A percentile compares a stretch with the other conserved stretches of the same genome.
Evolutionary conservation across 129 eudicot genomes (phyloP).

Genomic region (Saposhnikovia divaricata): DNA sequence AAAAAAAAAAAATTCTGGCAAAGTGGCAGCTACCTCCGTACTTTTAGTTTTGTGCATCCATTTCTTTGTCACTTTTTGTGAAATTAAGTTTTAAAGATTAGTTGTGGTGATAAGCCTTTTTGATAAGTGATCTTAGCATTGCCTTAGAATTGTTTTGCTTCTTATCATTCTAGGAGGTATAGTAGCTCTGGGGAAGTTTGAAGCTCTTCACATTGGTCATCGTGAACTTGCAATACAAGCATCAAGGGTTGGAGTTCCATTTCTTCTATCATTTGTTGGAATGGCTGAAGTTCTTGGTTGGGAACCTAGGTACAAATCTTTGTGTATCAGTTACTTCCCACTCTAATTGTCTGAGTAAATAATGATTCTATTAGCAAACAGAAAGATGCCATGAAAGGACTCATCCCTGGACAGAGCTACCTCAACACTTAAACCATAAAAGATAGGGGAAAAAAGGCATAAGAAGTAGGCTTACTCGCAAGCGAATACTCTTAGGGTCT

Average conservation of each 20-base stretch:
- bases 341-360: background rate
- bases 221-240: conserved; percentile 98
- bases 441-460: background rate
- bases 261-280: conserved; percentile 78
- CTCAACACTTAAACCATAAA: background rate
- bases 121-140: background rate
- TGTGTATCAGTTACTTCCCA: background rate
- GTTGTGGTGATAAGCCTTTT: background rate
- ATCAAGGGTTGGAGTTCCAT: conserved; percentile 75
- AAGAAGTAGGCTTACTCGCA: background rate
- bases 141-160: conserved; percentile 2
- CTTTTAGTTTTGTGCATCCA: background rate
- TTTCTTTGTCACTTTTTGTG: background rate
- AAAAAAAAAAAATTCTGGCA: background rate
- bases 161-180: conserved; percentile 54
- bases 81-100: background rate
- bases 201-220: conserved; percentile 96
- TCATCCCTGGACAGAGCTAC: background rate
- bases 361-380: background rate
- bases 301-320: conserved; percentile 68
- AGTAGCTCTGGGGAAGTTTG: conserved; percentile 96
- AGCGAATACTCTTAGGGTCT: background rate
- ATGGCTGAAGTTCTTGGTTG: conserved; percentile 96
- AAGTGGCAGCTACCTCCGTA: background rate
- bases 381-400: background rate